Evolutionary conservation across 2,329 filamentous ascomycete genomes (phyloP).

Genomic region (Gremmenia infestans): DNA sequence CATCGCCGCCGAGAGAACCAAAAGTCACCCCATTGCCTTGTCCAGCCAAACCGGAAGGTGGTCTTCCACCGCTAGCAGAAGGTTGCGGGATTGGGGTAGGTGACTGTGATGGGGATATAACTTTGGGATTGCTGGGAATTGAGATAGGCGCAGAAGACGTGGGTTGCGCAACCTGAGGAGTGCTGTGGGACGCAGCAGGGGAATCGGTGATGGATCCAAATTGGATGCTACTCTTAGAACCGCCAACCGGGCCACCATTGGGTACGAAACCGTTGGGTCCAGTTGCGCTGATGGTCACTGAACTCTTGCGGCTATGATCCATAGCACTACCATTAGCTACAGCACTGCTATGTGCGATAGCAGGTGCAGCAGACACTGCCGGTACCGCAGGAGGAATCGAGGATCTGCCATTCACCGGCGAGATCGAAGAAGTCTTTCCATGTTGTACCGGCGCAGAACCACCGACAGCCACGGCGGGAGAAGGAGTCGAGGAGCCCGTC

Average conservation of each 20-base stretch:
- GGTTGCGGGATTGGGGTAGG: slow-evolving; percentile 92
- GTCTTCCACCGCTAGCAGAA: slow-evolving; percentile 72
- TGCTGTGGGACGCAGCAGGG: slow-evolving; percentile 61
- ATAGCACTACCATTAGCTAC: slow-evolving; percentile 64
- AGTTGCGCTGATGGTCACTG: slow-evolving; percentile 85
- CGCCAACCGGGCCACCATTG: slow-evolving; percentile 66
- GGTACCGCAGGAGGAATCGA: slow-evolving; percentile 67
- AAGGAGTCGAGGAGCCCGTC: slow-evolving; percentile 50
- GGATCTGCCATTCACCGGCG: slow-evolving; percentile 81
- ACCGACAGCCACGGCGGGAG: slow-evolving; percentile 51
- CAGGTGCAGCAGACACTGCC: slow-evolving; percentile 46
- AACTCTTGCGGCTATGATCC: slow-evolving; percentile 80
- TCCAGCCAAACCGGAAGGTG: slow-evolving; percentile 69
- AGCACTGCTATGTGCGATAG: slow-evolving; percentile 57
- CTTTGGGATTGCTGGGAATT: slow-evolving; percentile 66
- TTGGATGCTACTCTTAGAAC: slow-evolving; percentile 63
- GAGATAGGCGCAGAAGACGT: slow-evolving; percentile 50
- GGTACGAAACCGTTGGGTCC: slow-evolving; percentile 69
- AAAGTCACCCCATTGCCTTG: slow-evolving; percentile 70
- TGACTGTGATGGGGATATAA: slow-evolving; percentile 80
- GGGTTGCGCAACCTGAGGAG: slow-evolving; percentile 48
- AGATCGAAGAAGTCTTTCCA: slow-evolving; percentile 62
- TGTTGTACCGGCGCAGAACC: slow-evolving; percentile 49
- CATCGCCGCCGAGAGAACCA: slow-evolving; percentile 76
- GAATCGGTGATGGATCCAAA: slow-evolving; percentile 75